Base-by-base conservation (phyloP, 2,329 filamentous ascomycete genomes). In the Dactylellina haptotyla region DNA sequence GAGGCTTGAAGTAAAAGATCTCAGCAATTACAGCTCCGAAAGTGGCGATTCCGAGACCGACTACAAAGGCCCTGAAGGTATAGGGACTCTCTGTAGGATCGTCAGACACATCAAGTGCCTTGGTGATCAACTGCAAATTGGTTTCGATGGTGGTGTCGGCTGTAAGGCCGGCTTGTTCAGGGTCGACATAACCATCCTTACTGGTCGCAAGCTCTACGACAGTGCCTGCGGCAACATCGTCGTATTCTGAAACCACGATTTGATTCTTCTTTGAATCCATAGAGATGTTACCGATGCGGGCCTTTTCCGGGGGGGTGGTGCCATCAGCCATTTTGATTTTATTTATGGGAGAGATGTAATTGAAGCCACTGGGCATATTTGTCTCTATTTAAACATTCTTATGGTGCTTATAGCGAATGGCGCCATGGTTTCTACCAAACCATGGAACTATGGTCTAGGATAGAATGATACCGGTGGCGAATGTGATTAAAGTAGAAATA, bases 1-100 rank as follows among this genome's bases (percentile, higher is more conserved):
- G 58, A 53, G 83, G 83, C 75, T 84, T 84, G 79, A 84, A 84
- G 56, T 82, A 81, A 76, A 81, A 84, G 63, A 85, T 84, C 32
- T 81, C 81, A 37, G 80, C 79, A 4, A 84, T 78, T 4, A 82
- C 80, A 16, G 80, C 79, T n/a, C 79, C 81, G 53, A 82, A 81
- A 18, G 75, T 69, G 10, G 80, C 79, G 4, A 82, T 75, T 2
- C 78, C 80, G 43, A 57, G 63, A 80, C 81, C 82, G 9, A 83
- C 75, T 51, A 82, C 81, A 51, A 80, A 78, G 43, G 79, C 79
- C 18, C 82, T 78, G 39, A 83, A 82, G 2, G 82, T 83, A 77
- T 79, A 80, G 12, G 80, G 77, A 41, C 75, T 78, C 34, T 81
- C 71, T 4, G 77, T 76, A 3, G 79, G 79, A 54, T 82, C 80